Base-by-base conservation (phyloP, 2,329 filamentous ascomycete genomes). In the Verticillium nubilum region DNA sequence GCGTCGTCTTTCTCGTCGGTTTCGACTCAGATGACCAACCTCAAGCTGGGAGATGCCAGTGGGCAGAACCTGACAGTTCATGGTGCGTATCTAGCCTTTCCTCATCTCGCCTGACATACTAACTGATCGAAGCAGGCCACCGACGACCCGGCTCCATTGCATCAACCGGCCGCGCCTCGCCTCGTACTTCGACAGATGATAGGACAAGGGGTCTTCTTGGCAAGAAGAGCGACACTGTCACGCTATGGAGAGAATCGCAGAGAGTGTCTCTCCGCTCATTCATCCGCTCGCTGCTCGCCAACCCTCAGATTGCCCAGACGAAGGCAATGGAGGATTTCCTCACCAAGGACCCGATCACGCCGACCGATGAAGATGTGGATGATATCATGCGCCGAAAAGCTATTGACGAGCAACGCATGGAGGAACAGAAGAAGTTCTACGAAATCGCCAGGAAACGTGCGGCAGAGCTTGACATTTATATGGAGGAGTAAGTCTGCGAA, bases 341-440 rank as follows among this genome's bases (percentile, higher is more conserved):
- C 31, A 90, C 87, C 1, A 78, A 78, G 1, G 78, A 90, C n/a
- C 87, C 89, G 0, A 84, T 96, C 27, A 86, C 82, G 1, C 79
- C 91, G 10, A 92, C 86, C 25, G 90, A 94, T 66, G 92, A 95
- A 60, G 95, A 99, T 69, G 77, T 89, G 28, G 83, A 88, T 2
- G 95, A 99, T 70, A 92, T 97, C 31, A 74, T 87, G 63, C 84
- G 84, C 60, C 84, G 95, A 58, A 96, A 93, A 73, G 82, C 85
- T 13, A 87, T 97, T 74, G 95, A 99, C 67, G 88, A 91, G 71
- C 90, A 90, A 73, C 87, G 95, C 52, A 84, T 98, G 57, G 91
- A 96, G 68, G 95, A 99, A 73, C 95, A 99, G 72, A 90, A 87
- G 70, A 86, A 87, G 64, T 99, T 99, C 72, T 99, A 97, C 73